Conservation (phyloP, 768 basidiomycete species). For the Tricholoma matsutake region DNA sequence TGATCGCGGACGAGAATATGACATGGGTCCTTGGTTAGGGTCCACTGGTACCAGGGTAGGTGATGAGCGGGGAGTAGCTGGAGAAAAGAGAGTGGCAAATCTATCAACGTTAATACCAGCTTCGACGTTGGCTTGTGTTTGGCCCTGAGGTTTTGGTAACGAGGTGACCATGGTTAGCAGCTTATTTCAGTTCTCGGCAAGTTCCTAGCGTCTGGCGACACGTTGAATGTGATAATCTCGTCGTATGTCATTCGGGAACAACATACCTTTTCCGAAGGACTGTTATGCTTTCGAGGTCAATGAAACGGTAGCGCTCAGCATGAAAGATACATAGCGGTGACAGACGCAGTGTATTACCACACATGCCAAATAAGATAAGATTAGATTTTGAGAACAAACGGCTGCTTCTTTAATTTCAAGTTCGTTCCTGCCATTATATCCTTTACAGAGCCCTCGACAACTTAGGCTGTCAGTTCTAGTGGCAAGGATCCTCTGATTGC, state of each 20-base stretch:
- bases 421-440: too few relatives aligned
- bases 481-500: too few relatives aligned
- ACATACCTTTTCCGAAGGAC: neutral
- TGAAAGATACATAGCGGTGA: too few relatives aligned
- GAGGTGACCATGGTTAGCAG: conserved; percentile 6
- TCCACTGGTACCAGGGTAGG: conserved; percentile 11
- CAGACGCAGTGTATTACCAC: neutral
- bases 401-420: too few relatives aligned
- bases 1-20: conserved; percentile 4
- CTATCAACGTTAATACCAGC: conserved; percentile 28
- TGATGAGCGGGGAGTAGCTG: conserved; percentile 30
- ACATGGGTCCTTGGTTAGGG: neutral
- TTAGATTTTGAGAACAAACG: too few relatives aligned
- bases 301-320: too few relatives aligned
- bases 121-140: conserved; percentile 2
- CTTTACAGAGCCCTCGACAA: too few relatives aligned
- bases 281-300: neutral
- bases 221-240: neutral
- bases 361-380: neutral
- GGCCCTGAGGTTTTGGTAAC: neutral
- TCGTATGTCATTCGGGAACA: neutral
- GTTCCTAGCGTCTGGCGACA: neutral
- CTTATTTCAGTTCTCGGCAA: neutral
- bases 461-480: too few relatives aligned
- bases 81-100: conserved; percentile 37